A percentile compares a stretch with the other conserved stretches of the same genome.
phyloP scores from a whole-genome alignment of 306 rosid species.

The Inga laurina region DNA sequence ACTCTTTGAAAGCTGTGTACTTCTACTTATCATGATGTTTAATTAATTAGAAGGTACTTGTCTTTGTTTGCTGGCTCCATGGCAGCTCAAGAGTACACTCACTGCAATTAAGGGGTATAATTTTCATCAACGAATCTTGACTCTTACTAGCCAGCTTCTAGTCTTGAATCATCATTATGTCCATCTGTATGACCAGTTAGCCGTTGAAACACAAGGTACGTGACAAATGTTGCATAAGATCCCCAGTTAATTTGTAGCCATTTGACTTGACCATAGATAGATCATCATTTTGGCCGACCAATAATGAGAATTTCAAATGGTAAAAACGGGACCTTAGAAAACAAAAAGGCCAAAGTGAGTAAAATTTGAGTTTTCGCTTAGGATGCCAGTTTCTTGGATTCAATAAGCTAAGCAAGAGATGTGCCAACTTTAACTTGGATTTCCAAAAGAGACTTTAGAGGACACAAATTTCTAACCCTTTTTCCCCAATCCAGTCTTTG shows the following conservation, averaged over 20 bases:
- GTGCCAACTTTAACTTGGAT: slow-evolving; percentile 41
- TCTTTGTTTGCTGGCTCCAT: background rate
- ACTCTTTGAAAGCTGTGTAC: background rate
- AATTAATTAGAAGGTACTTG: background rate
- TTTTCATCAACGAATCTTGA: background rate
- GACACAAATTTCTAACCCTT: slow-evolving; percentile 79
- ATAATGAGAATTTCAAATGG: slow-evolving; percentile 36
- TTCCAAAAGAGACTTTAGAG: slow-evolving; percentile 66
- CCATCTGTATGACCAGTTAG: slow-evolving; percentile 26
- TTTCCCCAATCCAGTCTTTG: slow-evolving; percentile 32
- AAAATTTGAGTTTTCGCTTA: slow-evolving; percentile 36
- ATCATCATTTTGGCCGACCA: slow-evolving; percentile 46
- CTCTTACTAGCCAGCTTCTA: slow-evolving; percentile 11
- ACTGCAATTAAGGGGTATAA: background rate
- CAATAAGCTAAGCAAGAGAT: slow-evolving; percentile 41
- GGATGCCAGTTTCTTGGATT: slow-evolving; percentile 84
- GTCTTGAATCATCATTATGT: slow-evolving; percentile 19
- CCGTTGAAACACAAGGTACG: background rate
- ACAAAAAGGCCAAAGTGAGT: background rate
- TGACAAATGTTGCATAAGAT: slow-evolving; percentile 28
- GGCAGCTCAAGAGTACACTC: background rate
- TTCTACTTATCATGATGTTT: background rate
- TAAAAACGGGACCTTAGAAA: slow-evolving; percentile 25
- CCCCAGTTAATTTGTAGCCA: slow-evolving; percentile 21
- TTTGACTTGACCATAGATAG: slow-evolving; percentile 50